Evolutionary conservation across 176 grass and related monocot species (phyloP).

Genomic region (Carex scoparia): DNA sequence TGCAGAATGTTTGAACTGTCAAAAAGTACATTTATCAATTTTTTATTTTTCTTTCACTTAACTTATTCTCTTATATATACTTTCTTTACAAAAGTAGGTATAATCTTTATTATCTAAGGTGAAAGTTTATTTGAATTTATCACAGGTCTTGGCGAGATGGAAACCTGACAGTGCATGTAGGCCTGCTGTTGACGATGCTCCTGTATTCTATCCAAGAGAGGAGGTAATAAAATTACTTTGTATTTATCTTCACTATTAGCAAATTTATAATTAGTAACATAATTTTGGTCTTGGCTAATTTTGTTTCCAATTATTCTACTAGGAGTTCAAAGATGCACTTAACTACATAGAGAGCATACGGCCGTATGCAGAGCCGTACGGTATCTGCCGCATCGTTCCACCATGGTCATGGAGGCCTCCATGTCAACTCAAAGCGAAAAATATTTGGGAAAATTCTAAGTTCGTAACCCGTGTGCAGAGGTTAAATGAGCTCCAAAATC

Average conservation of each 20-base stretch:
- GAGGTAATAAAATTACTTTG: conserved; percentile 40
- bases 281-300: conserved; percentile 13
- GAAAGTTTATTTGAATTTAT: conserved; percentile 4
- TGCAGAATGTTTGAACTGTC: conserved; percentile 51
- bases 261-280: background rate
- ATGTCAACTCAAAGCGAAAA: conserved; percentile 71
- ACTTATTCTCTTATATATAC: background rate
- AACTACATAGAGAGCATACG: conserved; percentile 87
- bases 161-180: conserved; percentile 27
- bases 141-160: conserved; percentile 23
- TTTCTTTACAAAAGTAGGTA: background rate
- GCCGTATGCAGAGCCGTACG: conserved; percentile 58
- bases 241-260: background rate
- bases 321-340: conserved; percentile 91
- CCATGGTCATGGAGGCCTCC: conserved; percentile 85
- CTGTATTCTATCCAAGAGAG: conserved; percentile 74
- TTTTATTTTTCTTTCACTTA: background rate
- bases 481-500: conserved; percentile 90
- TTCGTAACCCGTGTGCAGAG: conserved; percentile 74
- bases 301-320: conserved; percentile 17
- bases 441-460: conserved; percentile 57
- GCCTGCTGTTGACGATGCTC: conserved; percentile 17
- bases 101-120: background rate
- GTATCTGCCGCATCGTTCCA: conserved; percentile 93
- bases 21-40: conserved; percentile 44